Evolutionary conservation across 768 basidiomycete species (phyloP), one percentile per base, ranked within the genome.

Genomic region (Boletus reticuloceps): DNA sequence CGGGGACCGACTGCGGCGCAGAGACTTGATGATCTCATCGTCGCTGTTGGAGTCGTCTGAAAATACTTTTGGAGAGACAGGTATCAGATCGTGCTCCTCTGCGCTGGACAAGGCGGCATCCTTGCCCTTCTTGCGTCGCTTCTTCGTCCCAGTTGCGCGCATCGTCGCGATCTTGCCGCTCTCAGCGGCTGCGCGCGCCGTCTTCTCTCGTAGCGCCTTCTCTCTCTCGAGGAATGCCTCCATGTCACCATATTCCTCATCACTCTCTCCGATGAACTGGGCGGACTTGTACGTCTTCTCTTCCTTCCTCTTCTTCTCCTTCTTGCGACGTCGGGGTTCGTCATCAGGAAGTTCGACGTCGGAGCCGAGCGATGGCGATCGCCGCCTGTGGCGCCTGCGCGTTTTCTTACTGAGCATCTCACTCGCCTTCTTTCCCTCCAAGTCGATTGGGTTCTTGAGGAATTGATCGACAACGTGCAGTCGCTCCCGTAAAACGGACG

Each of bases 211-310:
- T 64, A 83, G 69, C 48, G 58, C 74, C 63, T 80, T 81, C 72
- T 96, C 94, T 64, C 79, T 82, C 70, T 79, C 86, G 54, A 94
- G 82, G 79, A 97, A 97, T 6, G 78, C 82, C 47, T 89, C 86
- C 70, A 93, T 87, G 65, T 89, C 86, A 16, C 82, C 89, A 54
- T 83, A 83, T 69, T 92, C 91, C 52, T 78, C 86, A 63, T 97
- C 94, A 58, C 90, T 92, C 72, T 97, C 94, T 66, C 89, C 85
- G 68, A 96, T 94, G 68, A 95, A 91, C 69, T 91, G 88, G 11
- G 91, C 92, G 8, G 88, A 91, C 70, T 93, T 94, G 78, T 90
- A 94, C 55, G 76, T 76, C 74, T 85, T 80, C 67, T 82, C 81
- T 67, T 89, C 88, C 67, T 82, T 85, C 61, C 75, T 77, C 69